These are phyloP conservation scores for Kokia cookei DNA, from an alignment of 441 rosid species.

Conservation along the genomic window DNA sequence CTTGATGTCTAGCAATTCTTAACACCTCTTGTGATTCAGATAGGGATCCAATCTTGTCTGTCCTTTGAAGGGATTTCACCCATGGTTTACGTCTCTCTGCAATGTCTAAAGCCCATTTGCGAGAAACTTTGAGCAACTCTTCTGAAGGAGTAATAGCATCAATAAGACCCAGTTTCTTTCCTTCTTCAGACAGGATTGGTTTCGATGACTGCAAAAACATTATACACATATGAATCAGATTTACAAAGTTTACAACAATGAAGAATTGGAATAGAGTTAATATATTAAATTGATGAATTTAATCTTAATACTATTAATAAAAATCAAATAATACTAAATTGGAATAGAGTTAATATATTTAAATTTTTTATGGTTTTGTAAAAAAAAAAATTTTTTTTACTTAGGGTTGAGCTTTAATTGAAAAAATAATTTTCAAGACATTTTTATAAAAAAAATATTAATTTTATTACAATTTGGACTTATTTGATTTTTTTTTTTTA, in stretches of 20 bases:
- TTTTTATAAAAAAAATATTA: too few species aligned
- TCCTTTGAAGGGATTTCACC: constrained; percentile 74
- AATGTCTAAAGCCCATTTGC: constrained; percentile 85
- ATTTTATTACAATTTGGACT: too few species aligned
- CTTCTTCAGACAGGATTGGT: constrained; percentile 59
- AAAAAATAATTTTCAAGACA: too few species aligned
- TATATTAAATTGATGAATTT: too few species aligned
- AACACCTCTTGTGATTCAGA: constrained; percentile 68
- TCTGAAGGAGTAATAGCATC: constrained; percentile 69
- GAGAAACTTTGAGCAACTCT: constrained; percentile 70
- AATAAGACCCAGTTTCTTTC: constrained; percentile 69
- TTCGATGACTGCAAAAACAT: not conserved
- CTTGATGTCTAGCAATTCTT: constrained; percentile 56
- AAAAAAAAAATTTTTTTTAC: too few species aligned
- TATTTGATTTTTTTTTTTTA: too few species aligned
- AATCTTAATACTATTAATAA: too few species aligned
- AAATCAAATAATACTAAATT: too few species aligned
- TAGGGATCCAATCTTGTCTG: constrained; percentile 79
- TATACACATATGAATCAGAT: not conserved
- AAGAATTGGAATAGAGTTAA: too few species aligned
- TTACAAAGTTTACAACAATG: not conserved
- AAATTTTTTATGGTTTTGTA: too few species aligned
- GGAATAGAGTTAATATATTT: too few species aligned
- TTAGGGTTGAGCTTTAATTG: too few species aligned
- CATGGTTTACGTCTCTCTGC: constrained; percentile 70